Evolutionary conservation across 495 filamentous ascomycete genomes (phyloP).

Genomic region (Penicillium manginii): DNA sequence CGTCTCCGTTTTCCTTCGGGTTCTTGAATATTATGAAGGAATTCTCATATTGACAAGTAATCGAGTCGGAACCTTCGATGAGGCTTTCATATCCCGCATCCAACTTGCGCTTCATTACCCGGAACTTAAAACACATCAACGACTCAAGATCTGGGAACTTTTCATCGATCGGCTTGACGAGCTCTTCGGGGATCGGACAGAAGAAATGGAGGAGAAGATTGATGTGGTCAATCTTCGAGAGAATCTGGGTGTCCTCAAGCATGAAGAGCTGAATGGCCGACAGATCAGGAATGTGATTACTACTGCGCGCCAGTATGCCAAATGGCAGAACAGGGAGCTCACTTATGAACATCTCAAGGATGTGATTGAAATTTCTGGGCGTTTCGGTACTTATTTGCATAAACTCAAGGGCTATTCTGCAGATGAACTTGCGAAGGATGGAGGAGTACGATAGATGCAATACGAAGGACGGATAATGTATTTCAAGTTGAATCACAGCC

Average conservation of each 20-base stretch:
- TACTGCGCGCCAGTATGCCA: constrained; percentile 25
- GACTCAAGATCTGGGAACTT: constrained; percentile 41
- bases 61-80: no score
- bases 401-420: constrained; percentile 7
- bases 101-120: no score
- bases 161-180: constrained; percentile 30
- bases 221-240: constrained; percentile 12
- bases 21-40: no score
- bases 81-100: no score
- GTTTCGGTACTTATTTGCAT: constrained; percentile 13
- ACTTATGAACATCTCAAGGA: constrained; percentile 23
- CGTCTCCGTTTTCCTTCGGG: no score
- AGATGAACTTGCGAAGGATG: constrained; percentile 10
- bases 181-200: no score
- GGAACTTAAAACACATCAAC: constrained; percentile 9
- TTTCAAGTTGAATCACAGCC: no score
- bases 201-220: not conserved
- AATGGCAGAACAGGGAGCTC: constrained; percentile 18
- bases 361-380: constrained; percentile 20
- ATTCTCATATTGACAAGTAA: no score
- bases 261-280: constrained; percentile 41
- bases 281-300: constrained; percentile 36
- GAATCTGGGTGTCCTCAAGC: constrained; percentile 23
- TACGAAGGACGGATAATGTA: no score
- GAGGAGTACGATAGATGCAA: not conserved